phyloP scores from a whole-genome alignment of 345 rosid species.

The Arabidopsis arenosa region DNA sequence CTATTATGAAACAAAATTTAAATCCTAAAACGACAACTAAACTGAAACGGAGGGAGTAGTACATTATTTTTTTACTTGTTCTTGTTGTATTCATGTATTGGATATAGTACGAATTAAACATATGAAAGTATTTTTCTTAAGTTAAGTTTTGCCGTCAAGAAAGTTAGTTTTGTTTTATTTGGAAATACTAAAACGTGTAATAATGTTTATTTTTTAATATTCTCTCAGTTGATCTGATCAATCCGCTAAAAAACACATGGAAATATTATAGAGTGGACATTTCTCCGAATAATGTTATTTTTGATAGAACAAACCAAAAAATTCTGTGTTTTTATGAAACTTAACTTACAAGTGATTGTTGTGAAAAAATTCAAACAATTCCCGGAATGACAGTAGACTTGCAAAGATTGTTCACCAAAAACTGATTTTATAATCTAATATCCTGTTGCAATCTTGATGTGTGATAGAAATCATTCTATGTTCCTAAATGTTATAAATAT shows the following conservation, averaged over 20 bases:
- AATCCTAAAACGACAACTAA: too few relatives aligned
- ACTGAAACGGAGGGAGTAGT: too few relatives aligned
- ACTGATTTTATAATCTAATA: not conserved
- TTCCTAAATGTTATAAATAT: not conserved
- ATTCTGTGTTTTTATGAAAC: not conserved
- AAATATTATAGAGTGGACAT: too few relatives aligned
- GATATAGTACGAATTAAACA: not conserved
- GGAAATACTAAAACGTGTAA: not conserved
- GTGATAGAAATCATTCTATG: not conserved
- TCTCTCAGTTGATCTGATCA: too few relatives aligned
- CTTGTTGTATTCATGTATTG: not conserved
- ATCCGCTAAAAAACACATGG: too few relatives aligned
- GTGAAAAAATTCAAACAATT: not conserved
- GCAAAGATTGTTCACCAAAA: slow-evolving; percentile 1
- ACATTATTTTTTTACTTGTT: not conserved
- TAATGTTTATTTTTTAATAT: not conserved
- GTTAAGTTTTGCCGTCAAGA: not conserved
- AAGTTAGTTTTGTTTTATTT: not conserved
- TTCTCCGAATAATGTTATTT: too few relatives aligned
- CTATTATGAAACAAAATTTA: too few relatives aligned
- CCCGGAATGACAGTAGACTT: not conserved
- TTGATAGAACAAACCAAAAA: not conserved
- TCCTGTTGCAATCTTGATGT: not conserved
- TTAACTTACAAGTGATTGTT: not conserved
- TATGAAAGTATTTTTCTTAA: not conserved